These are phyloP conservation scores for Rhynchospora pubera DNA, from an alignment of 176 grass and related monocot species.

Conservation along the genomic window DNA sequence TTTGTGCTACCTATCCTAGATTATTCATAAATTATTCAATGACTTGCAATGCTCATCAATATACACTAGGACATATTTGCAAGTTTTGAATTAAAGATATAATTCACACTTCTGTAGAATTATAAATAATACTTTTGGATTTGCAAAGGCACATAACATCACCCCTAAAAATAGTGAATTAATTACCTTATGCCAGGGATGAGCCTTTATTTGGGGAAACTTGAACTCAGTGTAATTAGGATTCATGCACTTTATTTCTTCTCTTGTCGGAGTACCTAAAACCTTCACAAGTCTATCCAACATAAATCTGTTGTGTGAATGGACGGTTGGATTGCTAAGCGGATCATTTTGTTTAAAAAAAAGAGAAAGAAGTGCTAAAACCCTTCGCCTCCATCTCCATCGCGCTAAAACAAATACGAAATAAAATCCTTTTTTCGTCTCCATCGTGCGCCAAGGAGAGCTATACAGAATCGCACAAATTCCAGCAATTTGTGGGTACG, in stretches of 20 bases:
- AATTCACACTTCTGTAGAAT: background rate
- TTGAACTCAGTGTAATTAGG: constrained; percentile 96
- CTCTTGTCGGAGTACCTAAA: constrained; percentile 96
- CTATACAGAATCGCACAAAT: no score
- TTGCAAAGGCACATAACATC: background rate
- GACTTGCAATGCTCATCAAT: background rate
- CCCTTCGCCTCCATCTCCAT: no score
- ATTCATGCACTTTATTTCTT: constrained; percentile 99
- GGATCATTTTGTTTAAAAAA: no score
- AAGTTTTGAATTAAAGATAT: background rate
- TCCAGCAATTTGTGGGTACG: no score
- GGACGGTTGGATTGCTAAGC: no score
- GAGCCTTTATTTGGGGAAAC: constrained; percentile 97
- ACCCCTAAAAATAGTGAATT: background rate
- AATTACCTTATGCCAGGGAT: constrained; percentile 97
- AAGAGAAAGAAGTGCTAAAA: no score
- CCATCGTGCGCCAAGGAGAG: no score
- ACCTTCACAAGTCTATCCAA: constrained; percentile 42
- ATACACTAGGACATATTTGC: background rate
- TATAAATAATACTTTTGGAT: background rate
- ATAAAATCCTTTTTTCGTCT: no score
- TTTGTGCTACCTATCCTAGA: background rate
- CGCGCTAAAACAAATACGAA: no score
- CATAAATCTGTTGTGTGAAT: constrained; percentile 23
- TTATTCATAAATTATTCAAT: background rate